Base-by-base conservation (phyloP, 305 asterid genomes). In the Caryopteris hybrid region DNA sequence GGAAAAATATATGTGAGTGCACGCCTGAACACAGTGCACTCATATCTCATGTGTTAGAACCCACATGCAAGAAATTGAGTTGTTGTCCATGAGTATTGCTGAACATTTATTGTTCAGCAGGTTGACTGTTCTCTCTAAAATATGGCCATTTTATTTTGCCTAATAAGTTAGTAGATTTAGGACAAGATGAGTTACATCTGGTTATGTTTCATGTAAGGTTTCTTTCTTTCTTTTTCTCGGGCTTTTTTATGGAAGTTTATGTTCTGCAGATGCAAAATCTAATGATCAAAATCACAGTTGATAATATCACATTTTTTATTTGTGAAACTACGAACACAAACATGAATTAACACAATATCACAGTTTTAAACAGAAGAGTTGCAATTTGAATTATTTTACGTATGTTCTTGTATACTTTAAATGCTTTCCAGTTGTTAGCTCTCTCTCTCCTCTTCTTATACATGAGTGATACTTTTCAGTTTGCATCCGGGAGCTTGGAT, bases 401-500 rank as follows among this genome's bases (percentile, higher is more conserved):
- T n/a, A n/a, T n/a, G n/a, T n/a, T n/a, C n/a, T n/a, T n/a, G n/a
- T n/a, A n/a, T n/a, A n/a, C n/a, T n/a, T n/a, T n/a, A n/a, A n/a
- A n/a, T n/a, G n/a, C n/a, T n/a, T n/a, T n/a, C n/a, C n/a, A n/a
- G n/a, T n/a, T n/a, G n/a, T n/a, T n/a, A 13, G 16, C 65, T 43
- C 9, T 22, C 31, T 23, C 33, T 7, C 11, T 17, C 10, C n/a
- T 38, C 23, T 39, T 69, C 47, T 54, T 27, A 61, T 46, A 57
- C 61, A 14, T 22, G 74, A 47, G 22, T 70, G 64, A 5, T 56
- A 16, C 64, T 68, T 80, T 36, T 52, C 88, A 91, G 95, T 91
- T 91, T 79, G 96, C 95, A 57, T 86, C 94, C 1, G 98, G 98
- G 79, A 92, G 88, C 83, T 92, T 89, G 90, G 95, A 89, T 74